These are phyloP conservation scores for Agmasoma carcini DNA, from an alignment of 371 early-diverging fungal genomes.

Conservation along the genomic window DNA sequence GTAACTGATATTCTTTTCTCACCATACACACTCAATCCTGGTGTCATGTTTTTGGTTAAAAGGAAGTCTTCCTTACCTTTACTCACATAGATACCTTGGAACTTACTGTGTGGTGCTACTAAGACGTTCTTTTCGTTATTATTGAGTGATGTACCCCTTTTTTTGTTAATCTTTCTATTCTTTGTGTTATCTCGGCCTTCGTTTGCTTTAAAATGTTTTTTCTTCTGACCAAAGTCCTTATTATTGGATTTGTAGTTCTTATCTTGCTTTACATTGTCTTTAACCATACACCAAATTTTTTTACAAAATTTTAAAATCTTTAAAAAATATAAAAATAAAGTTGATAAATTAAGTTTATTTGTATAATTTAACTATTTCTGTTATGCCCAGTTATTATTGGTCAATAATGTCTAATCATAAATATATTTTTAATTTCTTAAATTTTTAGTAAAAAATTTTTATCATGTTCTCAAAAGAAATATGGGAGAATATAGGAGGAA, in stretches of 20 bases:
- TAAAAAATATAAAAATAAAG: neutral
- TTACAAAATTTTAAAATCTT: neutral
- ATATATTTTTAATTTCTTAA: neutral
- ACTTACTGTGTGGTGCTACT: slow-evolving; percentile 85
- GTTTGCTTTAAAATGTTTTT: slow-evolving; percentile 1
- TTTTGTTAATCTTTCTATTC: slow-evolving; percentile 38
- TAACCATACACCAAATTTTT: neutral
- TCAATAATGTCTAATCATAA: too few species aligned
- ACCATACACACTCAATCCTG: slow-evolving; percentile 91
- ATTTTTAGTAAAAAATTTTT: slow-evolving; percentile 4
- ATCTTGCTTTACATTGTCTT: neutral
- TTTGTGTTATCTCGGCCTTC: slow-evolving; percentile 4
- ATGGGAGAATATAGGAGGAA: slow-evolving; percentile 50
- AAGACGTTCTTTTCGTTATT: slow-evolving; percentile 55
- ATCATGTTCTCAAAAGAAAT: slow-evolving; percentile 48
- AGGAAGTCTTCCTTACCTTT: slow-evolving; percentile 95
- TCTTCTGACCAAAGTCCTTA: neutral
- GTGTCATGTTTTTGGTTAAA: slow-evolving; percentile 89
- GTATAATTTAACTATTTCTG: too few species aligned
- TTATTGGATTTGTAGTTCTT: neutral
- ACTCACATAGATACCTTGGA: slow-evolving; percentile 84
- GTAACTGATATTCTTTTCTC: slow-evolving; percentile 92
- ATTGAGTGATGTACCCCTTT: slow-evolving; percentile 23
- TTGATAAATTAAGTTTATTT: too few species aligned
- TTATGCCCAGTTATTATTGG: too few species aligned